These are phyloP conservation scores for Sugiyamaella marilandica DNA, from an alignment of 805 yeast species.

Conservation along the genomic window DNA sequence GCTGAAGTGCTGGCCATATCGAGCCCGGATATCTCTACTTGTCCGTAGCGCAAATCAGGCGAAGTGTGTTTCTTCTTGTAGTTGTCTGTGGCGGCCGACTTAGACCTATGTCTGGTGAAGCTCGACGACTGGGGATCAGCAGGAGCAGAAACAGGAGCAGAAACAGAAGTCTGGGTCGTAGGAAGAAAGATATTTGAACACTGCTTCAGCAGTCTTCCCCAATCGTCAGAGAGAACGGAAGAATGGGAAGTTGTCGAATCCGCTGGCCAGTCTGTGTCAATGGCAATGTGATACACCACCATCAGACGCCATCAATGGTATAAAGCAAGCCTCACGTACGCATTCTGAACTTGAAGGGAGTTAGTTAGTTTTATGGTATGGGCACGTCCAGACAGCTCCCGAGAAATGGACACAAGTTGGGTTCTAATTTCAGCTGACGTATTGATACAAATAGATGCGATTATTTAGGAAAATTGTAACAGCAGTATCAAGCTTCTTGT, in stretches of 20 bases:
- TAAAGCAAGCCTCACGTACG: too few species aligned
- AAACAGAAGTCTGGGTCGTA: neutral
- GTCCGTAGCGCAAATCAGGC: constrained; percentile 20
- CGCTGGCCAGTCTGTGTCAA: neutral
- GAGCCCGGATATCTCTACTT: constrained; percentile 16
- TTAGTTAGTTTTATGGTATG: too few species aligned
- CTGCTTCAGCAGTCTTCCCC: neutral
- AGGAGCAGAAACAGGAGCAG: neutral
- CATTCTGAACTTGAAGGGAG: too few species aligned
- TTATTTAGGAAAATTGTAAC: too few species aligned
- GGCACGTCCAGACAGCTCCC: too few species aligned
- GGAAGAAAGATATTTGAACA: neutral
- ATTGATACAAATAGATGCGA: too few species aligned
- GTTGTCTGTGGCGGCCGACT: neutral
- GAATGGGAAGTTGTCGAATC: neutral
- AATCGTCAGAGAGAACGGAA: neutral
- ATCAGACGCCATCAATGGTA: neutral
- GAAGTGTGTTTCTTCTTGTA: constrained; percentile 12
- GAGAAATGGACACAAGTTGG: too few species aligned
- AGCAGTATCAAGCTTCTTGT: too few species aligned
- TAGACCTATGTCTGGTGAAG: neutral
- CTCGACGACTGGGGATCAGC: neutral
- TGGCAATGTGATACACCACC: neutral
- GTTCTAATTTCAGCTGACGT: too few species aligned
- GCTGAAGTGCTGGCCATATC: constrained; percentile 17